A percentile compares a stretch with the other conserved stretches of the same genome.
Evolutionary conservation across 2,329 filamentous ascomycete species (phyloP).

Genomic region (Botrytis elliptica): DNA sequence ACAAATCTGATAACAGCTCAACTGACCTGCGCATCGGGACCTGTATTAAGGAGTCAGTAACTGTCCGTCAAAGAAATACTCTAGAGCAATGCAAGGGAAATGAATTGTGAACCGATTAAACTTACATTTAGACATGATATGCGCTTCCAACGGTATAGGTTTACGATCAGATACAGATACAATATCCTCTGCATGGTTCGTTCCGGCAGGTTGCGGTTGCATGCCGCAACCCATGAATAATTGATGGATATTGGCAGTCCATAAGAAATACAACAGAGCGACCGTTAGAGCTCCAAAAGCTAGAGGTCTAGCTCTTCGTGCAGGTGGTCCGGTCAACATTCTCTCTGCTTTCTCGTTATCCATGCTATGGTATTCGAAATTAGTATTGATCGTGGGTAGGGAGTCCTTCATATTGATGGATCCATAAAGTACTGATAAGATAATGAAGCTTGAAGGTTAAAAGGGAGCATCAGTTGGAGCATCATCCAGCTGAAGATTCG

Average conservation of each 20-base stretch:
- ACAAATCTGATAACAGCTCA: neutral
- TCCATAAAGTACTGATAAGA: constrained; percentile 15
- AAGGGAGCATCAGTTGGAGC: neutral
- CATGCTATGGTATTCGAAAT: constrained; percentile 25
- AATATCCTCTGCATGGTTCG: neutral
- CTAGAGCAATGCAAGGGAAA: neutral
- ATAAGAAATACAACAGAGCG: constrained; percentile 33
- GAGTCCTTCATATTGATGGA: constrained; percentile 25
- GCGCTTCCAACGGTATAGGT: constrained; percentile 79
- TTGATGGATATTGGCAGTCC: constrained; percentile 20
- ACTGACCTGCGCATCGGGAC: constrained; percentile 74
- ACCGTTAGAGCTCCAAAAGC: constrained; percentile 28
- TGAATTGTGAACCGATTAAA: neutral
- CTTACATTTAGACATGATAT: constrained; percentile 83
- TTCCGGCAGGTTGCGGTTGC: neutral
- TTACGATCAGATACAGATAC: constrained; percentile 10
- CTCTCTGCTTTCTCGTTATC: constrained; percentile 27
- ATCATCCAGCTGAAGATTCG: neutral
- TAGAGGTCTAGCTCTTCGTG: constrained; percentile 29
- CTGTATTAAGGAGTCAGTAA: constrained; percentile 44
- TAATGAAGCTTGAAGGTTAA: neutral
- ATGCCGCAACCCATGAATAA: constrained; percentile 11
- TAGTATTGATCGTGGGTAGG: constrained; percentile 19
- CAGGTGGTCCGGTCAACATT: constrained; percentile 25
- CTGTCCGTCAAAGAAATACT: neutral